phyloP scores from a whole-genome alignment of 768 basidiomycete genomes.

The Asterophora lycoperdoides region DNA sequence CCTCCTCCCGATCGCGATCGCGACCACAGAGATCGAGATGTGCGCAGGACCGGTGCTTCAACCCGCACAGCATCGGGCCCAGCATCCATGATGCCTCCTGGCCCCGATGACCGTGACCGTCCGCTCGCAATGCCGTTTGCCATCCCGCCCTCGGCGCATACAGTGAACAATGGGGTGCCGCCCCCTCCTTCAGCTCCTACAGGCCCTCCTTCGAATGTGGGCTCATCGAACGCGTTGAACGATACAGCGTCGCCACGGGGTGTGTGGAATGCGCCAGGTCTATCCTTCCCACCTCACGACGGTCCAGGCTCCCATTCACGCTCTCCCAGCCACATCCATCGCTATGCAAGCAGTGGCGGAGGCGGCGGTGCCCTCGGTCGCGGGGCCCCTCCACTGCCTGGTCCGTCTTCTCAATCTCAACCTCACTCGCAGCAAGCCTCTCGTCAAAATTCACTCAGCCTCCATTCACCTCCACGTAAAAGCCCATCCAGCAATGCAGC shows the following conservation, averaged over 20 bases:
- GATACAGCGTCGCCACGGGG: slow-evolving; percentile 31
- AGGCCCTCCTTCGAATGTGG: slow-evolving; percentile 12
- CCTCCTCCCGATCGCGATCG: slow-evolving; percentile 4
- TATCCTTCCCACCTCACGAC: slow-evolving; percentile 15
- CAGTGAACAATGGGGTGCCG: slow-evolving; percentile 6
- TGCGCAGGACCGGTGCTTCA: slow-evolving; percentile 14
- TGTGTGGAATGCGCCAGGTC: slow-evolving; percentile 26
- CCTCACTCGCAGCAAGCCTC: slow-evolving; percentile 13
- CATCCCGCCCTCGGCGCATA: slow-evolving; percentile 29
- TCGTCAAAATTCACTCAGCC: slow-evolving; percentile 26
- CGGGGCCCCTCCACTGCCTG: slow-evolving; percentile 19
- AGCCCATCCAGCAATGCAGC: slow-evolving; percentile 16
- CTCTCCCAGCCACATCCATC: slow-evolving; percentile 42
- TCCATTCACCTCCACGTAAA: slow-evolving; percentile 35
- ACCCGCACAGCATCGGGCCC: slow-evolving; percentile 12
- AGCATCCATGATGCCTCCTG: slow-evolving; percentile 21
- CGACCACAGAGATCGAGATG: slow-evolving; percentile 26
- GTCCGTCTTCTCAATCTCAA: slow-evolving; percentile 7
- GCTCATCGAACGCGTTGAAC: slow-evolving; percentile 13
- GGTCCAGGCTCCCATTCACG: slow-evolving; percentile 21
- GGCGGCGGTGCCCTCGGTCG: slow-evolving; percentile 18
- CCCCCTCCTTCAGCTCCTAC: slow-evolving; percentile 9
- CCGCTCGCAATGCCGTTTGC: slow-evolving; percentile 52
- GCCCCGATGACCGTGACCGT: slow-evolving; percentile 46
- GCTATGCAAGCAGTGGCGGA: slow-evolving; percentile 32